Evolutionary conservation across 2,329 filamentous ascomycete species (phyloP).

Genomic region (Fusarium musae): DNA sequence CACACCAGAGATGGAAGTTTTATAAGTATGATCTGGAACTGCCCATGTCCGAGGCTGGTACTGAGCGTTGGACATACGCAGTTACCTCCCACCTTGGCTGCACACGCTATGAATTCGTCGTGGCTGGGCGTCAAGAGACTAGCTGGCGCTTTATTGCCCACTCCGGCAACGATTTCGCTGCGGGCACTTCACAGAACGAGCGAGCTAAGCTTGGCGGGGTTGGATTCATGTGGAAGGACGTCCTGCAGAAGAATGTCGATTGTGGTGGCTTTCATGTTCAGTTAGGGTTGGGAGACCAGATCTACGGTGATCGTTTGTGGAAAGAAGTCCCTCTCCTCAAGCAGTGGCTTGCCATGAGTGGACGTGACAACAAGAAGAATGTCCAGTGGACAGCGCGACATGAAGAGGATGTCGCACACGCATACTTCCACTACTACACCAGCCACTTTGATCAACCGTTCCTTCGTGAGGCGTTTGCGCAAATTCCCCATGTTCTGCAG

Average conservation of each 20-base stretch:
- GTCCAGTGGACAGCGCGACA: constrained; percentile 92
- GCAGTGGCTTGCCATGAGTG: constrained; percentile 94
- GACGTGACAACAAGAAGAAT: constrained; percentile 91
- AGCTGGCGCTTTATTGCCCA: constrained; percentile 97
- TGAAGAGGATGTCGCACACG: constrained; percentile 94
- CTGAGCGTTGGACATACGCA: constrained; percentile 95
- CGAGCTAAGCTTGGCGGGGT: constrained; percentile 86
- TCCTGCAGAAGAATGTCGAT: constrained; percentile 95
- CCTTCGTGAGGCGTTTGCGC: constrained; percentile 92
- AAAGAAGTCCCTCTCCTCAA: constrained; percentile 93
- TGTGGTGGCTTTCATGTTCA: constrained; percentile 96
- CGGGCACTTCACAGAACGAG: constrained; percentile 87
- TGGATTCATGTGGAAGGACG: constrained; percentile 99
- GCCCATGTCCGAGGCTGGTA: constrained; percentile 82
- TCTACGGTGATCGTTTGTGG: constrained; percentile 95
- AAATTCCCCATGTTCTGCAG: constrained; percentile 93
- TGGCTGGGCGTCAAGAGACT: constrained; percentile 88
- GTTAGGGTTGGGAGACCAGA: constrained; percentile 90
- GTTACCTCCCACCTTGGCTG: constrained; percentile 97
- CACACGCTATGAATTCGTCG: constrained; percentile 97
- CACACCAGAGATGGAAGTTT: constrained; percentile 94
- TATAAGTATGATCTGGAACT: constrained; percentile 94
- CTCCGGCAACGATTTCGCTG: constrained; percentile 94
- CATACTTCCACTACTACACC: constrained; percentile 99
- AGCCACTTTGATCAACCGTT: constrained; percentile 98